Conservation (phyloP, 257 asterid genomes). For the Penstemon eatonii region DNA sequence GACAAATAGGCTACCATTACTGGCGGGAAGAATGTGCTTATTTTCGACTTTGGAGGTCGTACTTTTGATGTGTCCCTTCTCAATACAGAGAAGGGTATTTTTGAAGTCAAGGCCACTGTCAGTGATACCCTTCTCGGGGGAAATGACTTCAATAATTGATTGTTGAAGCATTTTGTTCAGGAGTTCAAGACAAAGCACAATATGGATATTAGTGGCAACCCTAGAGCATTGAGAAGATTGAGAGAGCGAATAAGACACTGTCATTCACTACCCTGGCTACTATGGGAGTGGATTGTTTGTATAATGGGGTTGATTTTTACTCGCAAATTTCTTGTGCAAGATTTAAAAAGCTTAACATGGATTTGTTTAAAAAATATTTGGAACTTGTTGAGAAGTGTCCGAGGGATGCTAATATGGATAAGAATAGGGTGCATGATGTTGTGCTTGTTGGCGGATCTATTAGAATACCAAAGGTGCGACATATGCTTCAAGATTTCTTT, state of each 20-base stretch:
- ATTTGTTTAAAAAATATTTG: constrained; percentile 44
- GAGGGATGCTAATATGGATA: constrained; percentile 27
- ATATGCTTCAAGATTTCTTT: constrained; percentile 49
- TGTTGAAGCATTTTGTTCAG: constrained; percentile 49
- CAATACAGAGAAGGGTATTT: constrained; percentile 24
- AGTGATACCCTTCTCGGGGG: constrained; percentile 47
- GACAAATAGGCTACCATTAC: too few species aligned
- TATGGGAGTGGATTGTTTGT: constrained; percentile 41
- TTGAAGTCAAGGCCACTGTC: constrained; percentile 29
- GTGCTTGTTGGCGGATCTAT: constrained; percentile 54
- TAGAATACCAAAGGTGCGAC: constrained; percentile 51
- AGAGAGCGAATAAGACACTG: constrained; percentile 52
- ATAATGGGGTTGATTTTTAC: constrained; percentile 31
- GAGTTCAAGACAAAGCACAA: constrained; percentile 48
- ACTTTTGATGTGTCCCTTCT: constrained; percentile 46
- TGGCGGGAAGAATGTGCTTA: too few species aligned
- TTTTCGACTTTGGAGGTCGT: constrained; percentile 34
- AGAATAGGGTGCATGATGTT: constrained; percentile 1
- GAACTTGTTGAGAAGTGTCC: constrained; percentile 47
- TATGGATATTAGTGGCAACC: constrained; percentile 34
- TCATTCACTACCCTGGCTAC: constrained; percentile 53
- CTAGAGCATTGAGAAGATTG: constrained; percentile 41
- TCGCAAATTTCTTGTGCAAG: constrained; percentile 49
- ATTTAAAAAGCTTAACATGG: constrained; percentile 55
- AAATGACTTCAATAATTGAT: constrained; percentile 47